A percentile compares a stretch with the other conserved stretches of the same genome.
Evolutionary conservation across 345 rosid species (phyloP).

Genomic region (Rhizophora mangle): DNA sequence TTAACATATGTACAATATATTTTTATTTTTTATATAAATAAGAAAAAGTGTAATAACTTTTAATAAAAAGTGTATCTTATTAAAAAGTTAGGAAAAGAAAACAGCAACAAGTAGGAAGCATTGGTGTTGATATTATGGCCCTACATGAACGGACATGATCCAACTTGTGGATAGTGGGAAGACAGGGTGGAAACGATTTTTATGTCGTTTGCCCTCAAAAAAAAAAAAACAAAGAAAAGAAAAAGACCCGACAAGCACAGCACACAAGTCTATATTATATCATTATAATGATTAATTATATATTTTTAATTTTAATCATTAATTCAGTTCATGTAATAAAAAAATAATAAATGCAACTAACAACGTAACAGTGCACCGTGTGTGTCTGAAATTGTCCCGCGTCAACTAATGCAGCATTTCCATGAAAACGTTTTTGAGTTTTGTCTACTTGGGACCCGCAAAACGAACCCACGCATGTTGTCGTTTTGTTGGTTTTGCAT

Average conservation of each 20-base stretch:
- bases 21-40: too few relatives aligned
- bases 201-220: neutral
- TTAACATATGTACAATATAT: too few relatives aligned
- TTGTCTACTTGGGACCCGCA: slow-evolving; percentile 36
- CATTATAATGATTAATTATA: too few relatives aligned
- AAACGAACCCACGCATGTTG: neutral
- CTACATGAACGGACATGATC: slow-evolving; percentile 9
- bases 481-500: slow-evolving; percentile 2
- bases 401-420: too few relatives aligned
- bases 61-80: neutral
- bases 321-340: too few relatives aligned
- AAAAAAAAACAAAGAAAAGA: neutral
- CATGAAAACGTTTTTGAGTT: neutral
- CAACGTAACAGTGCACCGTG: too few relatives aligned
- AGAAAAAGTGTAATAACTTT: neutral
- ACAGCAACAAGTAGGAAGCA: too few relatives aligned
- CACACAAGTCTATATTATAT: too few relatives aligned
- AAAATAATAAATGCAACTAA: too few relatives aligned
- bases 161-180: slow-evolving; percentile 14
- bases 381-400: too few relatives aligned
- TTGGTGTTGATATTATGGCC: neutral
- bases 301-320: too few relatives aligned
- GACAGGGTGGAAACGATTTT: neutral
- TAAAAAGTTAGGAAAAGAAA: neutral
- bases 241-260: too few relatives aligned